phyloP scores from a whole-genome alignment of 2,329 filamentous ascomycete species.

The Triangularia setosa region DNA sequence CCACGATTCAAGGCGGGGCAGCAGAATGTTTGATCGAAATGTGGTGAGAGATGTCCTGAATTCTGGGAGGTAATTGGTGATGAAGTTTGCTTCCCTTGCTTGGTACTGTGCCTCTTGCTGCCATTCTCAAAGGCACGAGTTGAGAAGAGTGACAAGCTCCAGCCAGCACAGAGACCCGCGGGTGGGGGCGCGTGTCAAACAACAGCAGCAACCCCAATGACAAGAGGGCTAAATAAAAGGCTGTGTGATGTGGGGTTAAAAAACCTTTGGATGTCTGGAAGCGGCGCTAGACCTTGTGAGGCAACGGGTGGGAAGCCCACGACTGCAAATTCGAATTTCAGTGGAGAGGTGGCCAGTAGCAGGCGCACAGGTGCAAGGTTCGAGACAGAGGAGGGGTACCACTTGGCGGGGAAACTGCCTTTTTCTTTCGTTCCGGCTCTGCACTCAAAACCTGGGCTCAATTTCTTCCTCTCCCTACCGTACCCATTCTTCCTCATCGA shows the following conservation, averaged over 20 bases:
- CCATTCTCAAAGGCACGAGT: not conserved
- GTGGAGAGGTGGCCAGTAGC: conserved; percentile 12
- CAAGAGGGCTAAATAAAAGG: not conserved
- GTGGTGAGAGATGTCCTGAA: not conserved
- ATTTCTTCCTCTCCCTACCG: conserved; percentile 26
- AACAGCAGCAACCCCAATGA: not conserved
- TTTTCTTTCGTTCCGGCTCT: conserved; percentile 26
- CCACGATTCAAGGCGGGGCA: conserved; percentile 2
- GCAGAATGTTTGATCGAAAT: not conserved
- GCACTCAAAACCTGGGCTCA: conserved; percentile 27
- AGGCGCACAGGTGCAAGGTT: conserved; percentile 1
- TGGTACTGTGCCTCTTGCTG: not conserved
- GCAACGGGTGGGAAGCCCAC: not conserved
- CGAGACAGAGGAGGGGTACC: conserved; percentile 19
- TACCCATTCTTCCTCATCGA: conserved; percentile 25
- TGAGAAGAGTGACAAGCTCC: not conserved
- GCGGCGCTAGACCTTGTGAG: not conserved
- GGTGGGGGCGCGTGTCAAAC: not conserved
- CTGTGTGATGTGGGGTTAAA: conserved; percentile 6
- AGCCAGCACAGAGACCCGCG: not conserved
- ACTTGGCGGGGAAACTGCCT: conserved; percentile 24
- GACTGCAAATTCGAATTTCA: conserved; percentile 17
- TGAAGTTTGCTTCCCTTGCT: not conserved
- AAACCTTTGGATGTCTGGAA: conserved; percentile 4
- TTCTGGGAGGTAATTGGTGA: not conserved